Percentiles rank a stretch among this genome's conserved stretches.
Evolutionary conservation across 164 flowering plant genomes (phyloP).

Genomic region (Magnolia changhungtana): DNA sequence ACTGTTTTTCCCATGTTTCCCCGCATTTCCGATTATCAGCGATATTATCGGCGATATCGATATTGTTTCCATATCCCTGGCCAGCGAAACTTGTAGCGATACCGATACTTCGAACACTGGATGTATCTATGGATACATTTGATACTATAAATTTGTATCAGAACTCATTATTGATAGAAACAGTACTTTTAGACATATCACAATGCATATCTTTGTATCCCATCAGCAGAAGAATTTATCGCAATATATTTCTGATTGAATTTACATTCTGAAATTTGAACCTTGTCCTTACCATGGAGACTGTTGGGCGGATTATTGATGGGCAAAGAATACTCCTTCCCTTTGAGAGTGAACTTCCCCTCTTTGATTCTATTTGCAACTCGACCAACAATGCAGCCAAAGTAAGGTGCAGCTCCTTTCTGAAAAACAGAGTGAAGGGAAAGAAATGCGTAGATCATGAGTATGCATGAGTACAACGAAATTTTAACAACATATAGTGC

Average conservation of each 20-base stretch:
- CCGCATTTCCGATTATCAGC: too few species aligned
- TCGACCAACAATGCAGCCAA: slow-evolving; percentile 75
- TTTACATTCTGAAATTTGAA: background rate
- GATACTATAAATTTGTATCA: background rate
- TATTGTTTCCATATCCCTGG: too few species aligned
- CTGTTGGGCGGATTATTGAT: slow-evolving; percentile 82
- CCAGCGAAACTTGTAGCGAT: too few species aligned
- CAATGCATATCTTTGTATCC: too few species aligned
- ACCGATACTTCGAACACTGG: too few species aligned
- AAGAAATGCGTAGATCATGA: background rate
- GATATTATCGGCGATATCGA: too few species aligned
- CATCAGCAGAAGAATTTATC: too few species aligned
- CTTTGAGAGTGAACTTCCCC: slow-evolving; percentile 72
- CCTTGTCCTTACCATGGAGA: slow-evolving; percentile 53
- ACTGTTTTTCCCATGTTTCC: too few species aligned
- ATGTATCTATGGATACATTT: too few species aligned
- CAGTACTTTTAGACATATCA: too few species aligned
- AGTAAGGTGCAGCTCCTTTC: slow-evolving; percentile 46
- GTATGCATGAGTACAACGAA: background rate
- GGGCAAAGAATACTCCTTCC: slow-evolving; percentile 57
- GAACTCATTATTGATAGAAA: background rate
- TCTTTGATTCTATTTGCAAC: slow-evolving; percentile 92
- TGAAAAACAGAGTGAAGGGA: slow-evolving; percentile 13
- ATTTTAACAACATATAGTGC: background rate
- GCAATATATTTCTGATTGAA: too few species aligned